Evolutionary conservation across 2,329 filamentous ascomycete genomes (phyloP).

Genomic region (Paracamarosporium sp.): DNA sequence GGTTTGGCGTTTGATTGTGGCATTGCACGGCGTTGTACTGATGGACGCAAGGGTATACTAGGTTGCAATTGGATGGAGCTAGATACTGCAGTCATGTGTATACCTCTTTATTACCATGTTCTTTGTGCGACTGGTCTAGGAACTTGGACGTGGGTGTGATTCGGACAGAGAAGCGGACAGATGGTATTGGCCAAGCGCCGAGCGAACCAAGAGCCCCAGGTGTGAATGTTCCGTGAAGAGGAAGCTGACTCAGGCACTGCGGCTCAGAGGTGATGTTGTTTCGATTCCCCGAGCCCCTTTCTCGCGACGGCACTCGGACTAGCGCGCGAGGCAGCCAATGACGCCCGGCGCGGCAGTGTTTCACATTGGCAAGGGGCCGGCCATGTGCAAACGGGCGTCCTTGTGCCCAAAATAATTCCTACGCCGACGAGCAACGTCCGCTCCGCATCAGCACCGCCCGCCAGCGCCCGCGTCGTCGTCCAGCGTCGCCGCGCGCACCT

Average conservation of each 20-base stretch:
- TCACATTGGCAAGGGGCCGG: conserved; percentile 8
- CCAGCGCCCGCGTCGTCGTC: neutral
- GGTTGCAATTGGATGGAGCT: conserved; percentile 1
- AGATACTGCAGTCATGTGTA: too few species aligned
- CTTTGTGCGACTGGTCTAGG: neutral
- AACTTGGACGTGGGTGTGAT: neutral
- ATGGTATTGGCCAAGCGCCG: neutral
- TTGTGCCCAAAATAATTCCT: conserved; percentile 11
- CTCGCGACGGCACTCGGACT: neutral
- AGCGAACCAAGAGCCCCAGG: too few species aligned
- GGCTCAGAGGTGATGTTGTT: too few species aligned
- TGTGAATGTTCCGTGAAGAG: too few species aligned
- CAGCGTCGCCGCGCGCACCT: neutral
- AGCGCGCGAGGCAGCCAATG: conserved; percentile 9
- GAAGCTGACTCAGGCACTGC: too few species aligned
- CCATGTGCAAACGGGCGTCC: conserved; percentile 6
- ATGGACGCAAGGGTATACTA: neutral
- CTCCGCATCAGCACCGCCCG: conserved; percentile 2
- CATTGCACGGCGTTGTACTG: conserved; percentile 9
- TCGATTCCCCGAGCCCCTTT: conserved; percentile 9
- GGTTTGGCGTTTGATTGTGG: neutral
- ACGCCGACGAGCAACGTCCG: neutral
- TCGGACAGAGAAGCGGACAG: neutral
- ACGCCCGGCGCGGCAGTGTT: conserved; percentile 5
- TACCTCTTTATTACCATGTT: neutral